A percentile compares a stretch with the other conserved stretches of the same genome.
phyloP scores from a whole-genome alignment of 2,329 filamentous ascomycete genomes.

The Rutstroemia sp. region DNA sequence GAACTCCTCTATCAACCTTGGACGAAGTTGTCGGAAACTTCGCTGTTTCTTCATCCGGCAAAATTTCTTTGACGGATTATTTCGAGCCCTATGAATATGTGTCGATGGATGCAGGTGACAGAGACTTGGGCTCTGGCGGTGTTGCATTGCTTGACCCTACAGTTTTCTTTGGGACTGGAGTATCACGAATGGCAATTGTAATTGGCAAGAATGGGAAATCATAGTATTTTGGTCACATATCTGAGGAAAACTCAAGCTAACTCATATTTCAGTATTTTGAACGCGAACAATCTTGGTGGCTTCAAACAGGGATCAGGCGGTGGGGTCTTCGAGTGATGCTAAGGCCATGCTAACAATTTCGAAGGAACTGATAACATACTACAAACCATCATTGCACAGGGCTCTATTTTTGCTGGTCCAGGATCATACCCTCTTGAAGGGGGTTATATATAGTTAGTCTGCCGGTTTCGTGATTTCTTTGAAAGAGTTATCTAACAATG shows the following conservation, averaged over 20 bases:
- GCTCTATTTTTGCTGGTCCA: slow-evolving; percentile 33
- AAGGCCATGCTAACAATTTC: neutral
- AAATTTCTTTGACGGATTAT: slow-evolving; percentile 38
- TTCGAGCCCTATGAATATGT: slow-evolving; percentile 45
- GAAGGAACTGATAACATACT: slow-evolving; percentile 11
- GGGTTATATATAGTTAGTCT: slow-evolving; percentile 18
- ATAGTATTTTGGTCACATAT: slow-evolving; percentile 23
- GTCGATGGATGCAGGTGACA: slow-evolving; percentile 42
- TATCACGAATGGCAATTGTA: neutral
- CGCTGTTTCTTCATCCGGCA: slow-evolving; percentile 38
- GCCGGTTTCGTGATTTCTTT: neutral
- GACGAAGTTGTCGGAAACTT: slow-evolving; percentile 44
- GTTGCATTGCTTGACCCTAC: slow-evolving; percentile 33
- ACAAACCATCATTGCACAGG: slow-evolving; percentile 37
- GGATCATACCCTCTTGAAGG: slow-evolving; percentile 37
- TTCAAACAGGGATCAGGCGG: slow-evolving; percentile 34
- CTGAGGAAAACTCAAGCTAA: neutral
- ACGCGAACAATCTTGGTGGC: slow-evolving; percentile 36
- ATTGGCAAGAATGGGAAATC: slow-evolving; percentile 35
- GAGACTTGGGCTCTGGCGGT: slow-evolving; percentile 40
- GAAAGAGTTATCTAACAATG: neutral
- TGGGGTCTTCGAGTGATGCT: slow-evolving; percentile 18
- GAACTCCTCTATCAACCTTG: slow-evolving; percentile 37
- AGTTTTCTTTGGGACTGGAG: neutral
- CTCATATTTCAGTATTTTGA: slow-evolving; percentile 18